Base-by-base conservation (phyloP, 1,284 basidiomycete species). In the Tilletia indica region DNA sequence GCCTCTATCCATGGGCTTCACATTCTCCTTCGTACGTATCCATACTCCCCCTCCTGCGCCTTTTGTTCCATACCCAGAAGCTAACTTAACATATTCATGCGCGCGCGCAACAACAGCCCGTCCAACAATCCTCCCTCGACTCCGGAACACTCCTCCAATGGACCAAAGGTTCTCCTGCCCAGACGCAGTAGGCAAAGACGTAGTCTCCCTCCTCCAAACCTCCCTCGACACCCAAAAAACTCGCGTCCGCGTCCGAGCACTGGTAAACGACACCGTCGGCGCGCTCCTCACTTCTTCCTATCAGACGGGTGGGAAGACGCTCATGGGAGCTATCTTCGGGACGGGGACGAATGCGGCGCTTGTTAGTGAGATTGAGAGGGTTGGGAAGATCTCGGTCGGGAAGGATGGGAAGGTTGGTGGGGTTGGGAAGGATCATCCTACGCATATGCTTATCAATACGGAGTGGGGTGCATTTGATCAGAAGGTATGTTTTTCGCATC, bases 321-420 rank as follows among this genome's bases (percentile, higher is more conserved):
- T 94, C 34, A 89, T 95, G 47, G 96, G 93, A 75, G 76, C 91
- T 75, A 99, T 98, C 82, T 98, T 98, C 82, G 96, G 96, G 36
- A 99, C 97, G 0, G 97, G 96, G 11, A 99, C 97, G 6, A 99
- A 99, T 84, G 96, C 96, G 61, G 97, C 96, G 11, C 98, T 95
- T 86, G 89, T 99, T 63, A 96, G 98, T 85, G 88, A 92, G 78
- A 87, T 95, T 4, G 86, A 89, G 69, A 94, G 93, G 71, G 91
- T 98, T 82, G 90, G 87, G 66, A 98, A 98, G 85, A 83, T 78
- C 58, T 68, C 76, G 45, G 64, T 75, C 3, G 71, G 21, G 72
- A 47, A 73, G 73, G 36, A 70, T 74, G 49, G 67, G 74, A 54
- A 64, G 66, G 2, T 73, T 68, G 34, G 19, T 19, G 66, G 66